Percentiles rank a stretch among this genome's conserved stretches.
Evolutionary conservation across 768 basidiomycete genomes (phyloP).

Genomic region (Trametes cingulata): DNA sequence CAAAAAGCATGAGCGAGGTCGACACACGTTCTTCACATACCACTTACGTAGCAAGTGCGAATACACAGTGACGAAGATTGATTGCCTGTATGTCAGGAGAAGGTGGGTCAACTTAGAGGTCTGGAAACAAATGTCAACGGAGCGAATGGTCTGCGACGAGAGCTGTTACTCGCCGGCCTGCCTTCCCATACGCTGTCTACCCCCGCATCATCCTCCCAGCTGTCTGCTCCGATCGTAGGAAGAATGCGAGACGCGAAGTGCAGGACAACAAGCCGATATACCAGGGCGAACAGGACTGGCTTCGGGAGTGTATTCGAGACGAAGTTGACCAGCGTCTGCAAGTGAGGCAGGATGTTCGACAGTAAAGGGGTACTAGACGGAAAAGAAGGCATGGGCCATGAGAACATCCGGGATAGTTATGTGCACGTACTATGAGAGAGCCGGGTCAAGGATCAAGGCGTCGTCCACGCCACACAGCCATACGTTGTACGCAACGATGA

Average conservation of each 20-base stretch:
- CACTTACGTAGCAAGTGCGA: slow-evolving; percentile 79
- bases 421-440: slow-evolving; percentile 70
- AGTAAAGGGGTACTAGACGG: slow-evolving; percentile 74
- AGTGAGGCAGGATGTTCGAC: slow-evolving; percentile 77
- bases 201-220: slow-evolving; percentile 70
- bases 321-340: slow-evolving; percentile 78
- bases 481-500: slow-evolving; percentile 88
- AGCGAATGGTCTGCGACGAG: neutral
- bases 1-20: neutral
- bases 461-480: slow-evolving; percentile 87
- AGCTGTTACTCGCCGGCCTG: slow-evolving; percentile 57
- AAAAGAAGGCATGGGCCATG: no score
- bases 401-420: no score
- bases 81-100: slow-evolving; percentile 79
- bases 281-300: slow-evolving; percentile 74
- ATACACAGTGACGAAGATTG: slow-evolving; percentile 84
- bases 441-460: slow-evolving; percentile 68
- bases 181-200: slow-evolving; percentile 68
- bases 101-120: slow-evolving; percentile 76
- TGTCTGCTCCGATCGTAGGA: slow-evolving; percentile 81
- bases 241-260: slow-evolving; percentile 82
- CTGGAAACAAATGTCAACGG: slow-evolving; percentile 37
- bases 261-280: slow-evolving; percentile 79
- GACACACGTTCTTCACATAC: neutral
- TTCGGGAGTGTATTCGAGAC: slow-evolving; percentile 84